Conservation (phyloP, 2,329 filamentous ascomycete species). For the Xylaria sp. region DNA sequence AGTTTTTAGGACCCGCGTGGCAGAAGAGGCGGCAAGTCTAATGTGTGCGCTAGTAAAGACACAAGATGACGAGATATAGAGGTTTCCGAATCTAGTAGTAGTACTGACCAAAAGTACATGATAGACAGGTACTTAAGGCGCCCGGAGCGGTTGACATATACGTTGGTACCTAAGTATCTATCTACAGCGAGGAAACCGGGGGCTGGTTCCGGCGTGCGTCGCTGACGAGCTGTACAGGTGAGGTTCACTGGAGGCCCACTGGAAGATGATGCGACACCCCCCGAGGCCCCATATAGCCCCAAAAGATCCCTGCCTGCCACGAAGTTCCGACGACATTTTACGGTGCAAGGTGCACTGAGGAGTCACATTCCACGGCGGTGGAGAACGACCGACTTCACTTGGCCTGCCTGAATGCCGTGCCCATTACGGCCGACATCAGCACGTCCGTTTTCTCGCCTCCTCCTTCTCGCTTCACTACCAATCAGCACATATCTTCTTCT, state of each 20-base stretch:
- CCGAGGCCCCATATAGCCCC: slow-evolving; percentile 31
- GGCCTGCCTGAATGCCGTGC: slow-evolving; percentile 21
- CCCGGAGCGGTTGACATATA: too few relatives aligned
- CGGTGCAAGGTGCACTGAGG: slow-evolving; percentile 30
- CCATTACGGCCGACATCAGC: slow-evolving; percentile 17
- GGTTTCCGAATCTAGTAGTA: background rate
- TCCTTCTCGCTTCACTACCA: background rate
- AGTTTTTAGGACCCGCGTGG: background rate
- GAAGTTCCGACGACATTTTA: slow-evolving; percentile 44
- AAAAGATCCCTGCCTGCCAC: slow-evolving; percentile 38
- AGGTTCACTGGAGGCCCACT: slow-evolving; percentile 28
- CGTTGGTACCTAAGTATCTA: background rate
- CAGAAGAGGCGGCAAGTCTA: background rate
- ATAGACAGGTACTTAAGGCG: background rate
- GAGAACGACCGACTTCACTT: slow-evolving; percentile 29
- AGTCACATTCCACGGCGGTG: slow-evolving; percentile 39
- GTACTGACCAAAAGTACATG: background rate
- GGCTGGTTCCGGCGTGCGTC: slow-evolving; percentile 24
- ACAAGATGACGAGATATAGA: background rate
- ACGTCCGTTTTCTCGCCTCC: background rate
- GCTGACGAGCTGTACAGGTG: slow-evolving; percentile 20
- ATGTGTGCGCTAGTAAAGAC: background rate
- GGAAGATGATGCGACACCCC: slow-evolving; percentile 28
- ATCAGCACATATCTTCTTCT: slow-evolving; percentile 1
- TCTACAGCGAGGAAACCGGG: slow-evolving; percentile 16